phyloP scores from a whole-genome alignment of 352 stramenopile species.

The Pythium pyrilobum region DNA sequence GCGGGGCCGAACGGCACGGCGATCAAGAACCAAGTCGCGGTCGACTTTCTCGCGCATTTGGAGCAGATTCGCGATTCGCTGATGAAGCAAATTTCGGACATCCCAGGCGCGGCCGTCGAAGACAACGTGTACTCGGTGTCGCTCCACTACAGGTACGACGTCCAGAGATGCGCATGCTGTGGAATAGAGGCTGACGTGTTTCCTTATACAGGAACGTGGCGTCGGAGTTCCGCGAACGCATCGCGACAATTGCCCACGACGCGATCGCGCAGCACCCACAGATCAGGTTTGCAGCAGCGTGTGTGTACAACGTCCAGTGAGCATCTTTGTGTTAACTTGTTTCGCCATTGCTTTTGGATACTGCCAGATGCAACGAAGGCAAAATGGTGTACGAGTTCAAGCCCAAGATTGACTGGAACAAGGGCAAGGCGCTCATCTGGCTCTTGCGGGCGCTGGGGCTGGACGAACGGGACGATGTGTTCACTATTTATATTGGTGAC shows the following conservation, averaged over 20 bases:
- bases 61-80: conserved; percentile 52
- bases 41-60: conserved; percentile 68
- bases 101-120: conserved; percentile 73
- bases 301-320: background rate
- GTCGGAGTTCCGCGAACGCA: conserved; percentile 25
- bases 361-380: conserved; percentile 61
- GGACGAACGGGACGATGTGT: conserved; percentile 70
- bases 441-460: conserved; percentile 69
- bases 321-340: too few relatives aligned
- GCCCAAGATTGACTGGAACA: conserved; percentile 91
- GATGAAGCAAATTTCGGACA: conserved; percentile 29
- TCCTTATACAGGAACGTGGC: conserved; percentile 52
- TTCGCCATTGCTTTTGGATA: too few relatives aligned
- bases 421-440: conserved; percentile 87
- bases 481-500: conserved; percentile 91
- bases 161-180: background rate
- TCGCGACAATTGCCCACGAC: conserved; percentile 37
- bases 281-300: conserved; percentile 24
- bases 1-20: conserved; percentile 61
- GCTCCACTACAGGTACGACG: conserved; percentile 77
- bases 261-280: conserved; percentile 42
- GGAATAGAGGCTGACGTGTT: background rate
- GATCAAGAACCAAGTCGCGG: conserved; percentile 83
- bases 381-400: conserved; percentile 91
- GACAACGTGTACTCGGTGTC: conserved; percentile 89